Evolutionary conservation across 148 eudicot genomes (phyloP), one percentile per base, ranked within the genome.

Genomic region (Bassia scoparia): DNA sequence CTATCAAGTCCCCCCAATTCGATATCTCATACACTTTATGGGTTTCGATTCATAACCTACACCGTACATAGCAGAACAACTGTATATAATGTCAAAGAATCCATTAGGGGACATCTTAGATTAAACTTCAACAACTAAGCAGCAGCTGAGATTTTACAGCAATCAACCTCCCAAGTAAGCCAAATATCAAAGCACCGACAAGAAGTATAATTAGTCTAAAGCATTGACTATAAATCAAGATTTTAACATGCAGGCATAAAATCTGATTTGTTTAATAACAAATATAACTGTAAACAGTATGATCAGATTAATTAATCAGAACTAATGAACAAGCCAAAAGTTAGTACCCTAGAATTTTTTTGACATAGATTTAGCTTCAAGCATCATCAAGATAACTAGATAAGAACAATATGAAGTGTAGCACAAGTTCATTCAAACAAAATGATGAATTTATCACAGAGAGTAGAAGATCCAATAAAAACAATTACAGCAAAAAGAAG

Each of bases 341-440:
- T 63, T 16, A 62, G 5, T 50, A 53, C 5, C 61, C 70, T n/a
- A 43, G 58, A 3, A 72, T 13, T 46, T 34, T 24, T 48, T 74
- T 35, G 9, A 4, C 12, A 21, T 37, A 38, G 16, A 2, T 20
- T n/a, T n/a, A n/a, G n/a, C n/a, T n/a, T n/a, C n/a, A n/a, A n/a
- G n/a, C n/a, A n/a, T n/a, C n/a, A n/a, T n/a, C n/a, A n/a, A n/a
- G n/a, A n/a, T n/a, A n/a, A n/a, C n/a, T n/a, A n/a, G n/a, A n/a
- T n/a, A 60, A 61, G 14, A 34, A 69, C 43, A 26, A 58, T 26
- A 27, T 34, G 3, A 44, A 70, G 27, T 43, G 7, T 14, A 69
- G 17, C 35, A 64, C 13, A 43, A 7, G 34, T 43, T 59, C 43
- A 37, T 21, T 67, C 24, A 79, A 61, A 55, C 50, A 75, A 56